A percentile compares a stretch with the other conserved stretches of the same genome.
phyloP scores from a whole-genome alignment of 139 green algal genomes.

The Chlorella sp. region DNA sequence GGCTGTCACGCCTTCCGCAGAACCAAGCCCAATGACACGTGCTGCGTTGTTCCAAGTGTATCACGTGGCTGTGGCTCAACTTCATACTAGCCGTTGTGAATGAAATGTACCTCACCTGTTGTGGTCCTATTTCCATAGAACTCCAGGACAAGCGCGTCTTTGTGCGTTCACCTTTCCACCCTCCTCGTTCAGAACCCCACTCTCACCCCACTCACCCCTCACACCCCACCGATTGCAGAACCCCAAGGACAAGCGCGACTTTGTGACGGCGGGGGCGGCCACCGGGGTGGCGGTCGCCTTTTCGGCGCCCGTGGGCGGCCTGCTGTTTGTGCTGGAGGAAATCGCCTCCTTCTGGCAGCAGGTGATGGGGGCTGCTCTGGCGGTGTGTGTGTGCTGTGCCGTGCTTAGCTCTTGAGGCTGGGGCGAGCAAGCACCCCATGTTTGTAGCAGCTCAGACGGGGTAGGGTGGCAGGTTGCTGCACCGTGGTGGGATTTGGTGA shows the following conservation, averaged over 20 bases:
- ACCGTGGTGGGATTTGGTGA: no score
- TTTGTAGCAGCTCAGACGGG: background rate
- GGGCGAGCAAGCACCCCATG: no score
- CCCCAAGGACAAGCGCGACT: constrained; percentile 91
- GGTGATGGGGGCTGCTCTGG: background rate
- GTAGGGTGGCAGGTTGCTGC: background rate
- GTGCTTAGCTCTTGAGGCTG: no score
- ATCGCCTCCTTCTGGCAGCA: constrained; percentile 85
- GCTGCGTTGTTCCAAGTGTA: no score
- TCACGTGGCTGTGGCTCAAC: no score
- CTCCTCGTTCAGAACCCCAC: no score
- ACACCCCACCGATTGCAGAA: constrained; percentile 55
- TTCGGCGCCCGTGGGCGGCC: constrained; percentile 81
- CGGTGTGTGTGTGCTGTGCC: background rate
- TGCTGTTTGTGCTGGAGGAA: constrained; percentile 93
- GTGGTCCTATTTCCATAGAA: no score
- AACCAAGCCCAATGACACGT: no score
- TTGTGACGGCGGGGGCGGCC: constrained; percentile 87
- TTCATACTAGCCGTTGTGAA: no score
- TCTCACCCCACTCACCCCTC: background rate
- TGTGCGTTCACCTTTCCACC: no score
- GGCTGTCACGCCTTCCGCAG: no score
- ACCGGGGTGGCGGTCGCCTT: constrained; percentile 88
- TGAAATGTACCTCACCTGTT: no score
- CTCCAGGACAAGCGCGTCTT: background rate